These are phyloP conservation scores for Coleophoma cylindrospora DNA, from an alignment of 2,329 filamentous ascomycete genomes.

Conservation along the genomic window DNA sequence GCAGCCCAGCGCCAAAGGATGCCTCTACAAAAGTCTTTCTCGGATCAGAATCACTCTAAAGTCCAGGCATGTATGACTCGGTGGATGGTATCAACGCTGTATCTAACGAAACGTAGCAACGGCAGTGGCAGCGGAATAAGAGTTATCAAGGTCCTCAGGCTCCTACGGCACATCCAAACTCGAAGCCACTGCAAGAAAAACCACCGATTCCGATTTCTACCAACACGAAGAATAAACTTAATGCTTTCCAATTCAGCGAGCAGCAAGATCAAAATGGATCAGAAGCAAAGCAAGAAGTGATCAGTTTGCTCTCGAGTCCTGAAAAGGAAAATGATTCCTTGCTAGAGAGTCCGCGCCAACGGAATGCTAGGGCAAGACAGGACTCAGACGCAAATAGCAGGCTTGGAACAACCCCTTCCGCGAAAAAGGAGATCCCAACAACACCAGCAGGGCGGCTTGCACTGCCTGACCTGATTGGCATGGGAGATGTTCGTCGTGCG, in stretches of 20 bases:
- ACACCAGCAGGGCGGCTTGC: slow-evolving; percentile 49
- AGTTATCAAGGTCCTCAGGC: slow-evolving; percentile 19
- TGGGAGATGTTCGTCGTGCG: slow-evolving; percentile 31
- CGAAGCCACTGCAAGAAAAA: slow-evolving; percentile 21
- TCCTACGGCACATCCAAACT: slow-evolving; percentile 7
- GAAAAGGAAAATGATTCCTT: slow-evolving; percentile 20
- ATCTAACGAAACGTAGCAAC: slow-evolving; percentile 6
- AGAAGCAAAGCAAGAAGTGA: slow-evolving; percentile 12
- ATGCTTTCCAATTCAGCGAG: slow-evolving; percentile 46
- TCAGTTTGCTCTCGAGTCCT: slow-evolving; percentile 14
- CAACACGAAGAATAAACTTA: slow-evolving; percentile 55
- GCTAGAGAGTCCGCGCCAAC: neutral
- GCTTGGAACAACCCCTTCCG: slow-evolving; percentile 7
- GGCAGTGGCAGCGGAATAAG: slow-evolving; percentile 24
- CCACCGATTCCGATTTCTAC: slow-evolving; percentile 36
- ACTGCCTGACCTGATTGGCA: slow-evolving; percentile 52
- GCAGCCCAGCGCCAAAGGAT: slow-evolving; percentile 12
- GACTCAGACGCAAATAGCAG: neutral
- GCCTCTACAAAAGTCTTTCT: slow-evolving; percentile 31
- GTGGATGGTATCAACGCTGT: neutral
- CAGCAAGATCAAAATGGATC: slow-evolving; percentile 11
- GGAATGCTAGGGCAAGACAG: neutral
- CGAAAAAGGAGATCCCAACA: slow-evolving; percentile 25
- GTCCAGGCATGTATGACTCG: slow-evolving; percentile 13
- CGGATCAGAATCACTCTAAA: slow-evolving; percentile 26